Percentiles rank a stretch among this genome's conserved stretches.
Evolutionary conservation across 768 basidiomycete genomes (phyloP).

Genomic region (Pleurotus cornucopiae): DNA sequence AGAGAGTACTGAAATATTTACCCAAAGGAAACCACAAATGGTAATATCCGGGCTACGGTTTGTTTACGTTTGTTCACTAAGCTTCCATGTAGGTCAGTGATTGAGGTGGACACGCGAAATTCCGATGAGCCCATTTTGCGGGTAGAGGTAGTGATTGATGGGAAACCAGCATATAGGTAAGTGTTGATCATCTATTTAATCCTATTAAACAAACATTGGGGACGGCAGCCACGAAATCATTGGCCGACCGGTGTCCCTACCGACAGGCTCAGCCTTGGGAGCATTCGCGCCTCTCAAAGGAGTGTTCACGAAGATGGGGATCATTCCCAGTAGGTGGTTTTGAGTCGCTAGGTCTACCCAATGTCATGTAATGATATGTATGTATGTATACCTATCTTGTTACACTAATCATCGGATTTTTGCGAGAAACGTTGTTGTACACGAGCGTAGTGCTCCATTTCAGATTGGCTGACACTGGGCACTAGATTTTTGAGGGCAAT

Average conservation of each 20-base stretch:
- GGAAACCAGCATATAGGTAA: slow-evolving; percentile 48
- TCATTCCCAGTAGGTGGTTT: slow-evolving; percentile 56
- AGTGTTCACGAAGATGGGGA: slow-evolving; percentile 51
- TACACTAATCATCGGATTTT: slow-evolving; percentile 8
- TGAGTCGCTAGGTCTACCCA: slow-evolving; percentile 18
- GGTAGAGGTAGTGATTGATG: slow-evolving; percentile 60
- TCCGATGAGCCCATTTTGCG: slow-evolving; percentile 43
- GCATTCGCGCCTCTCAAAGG: slow-evolving; percentile 47
- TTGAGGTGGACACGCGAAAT: slow-evolving; percentile 67
- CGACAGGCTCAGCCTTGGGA: slow-evolving; percentile 38
- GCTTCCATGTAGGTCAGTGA: slow-evolving; percentile 43
- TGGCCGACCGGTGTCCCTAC: slow-evolving; percentile 43
- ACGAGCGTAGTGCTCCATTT: slow-evolving; percentile 78
- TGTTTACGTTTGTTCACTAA: neutral
- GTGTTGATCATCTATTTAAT: slow-evolving; percentile 13
- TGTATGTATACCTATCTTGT: slow-evolving; percentile 1
- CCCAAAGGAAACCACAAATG: slow-evolving; percentile 67
- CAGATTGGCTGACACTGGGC: slow-evolving; percentile 80
- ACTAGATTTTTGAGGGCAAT: slow-evolving; percentile 65
- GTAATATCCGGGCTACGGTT: slow-evolving; percentile 24
- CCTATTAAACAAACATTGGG: neutral
- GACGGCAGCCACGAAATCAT: slow-evolving; percentile 38
- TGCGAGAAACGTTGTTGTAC: slow-evolving; percentile 69
- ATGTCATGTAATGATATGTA: neutral
- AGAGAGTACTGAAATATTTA: slow-evolving; percentile 55